A percentile compares a stretch with the other conserved stretches of the same genome.
These are phyloP conservation scores for Fusarium begoniae DNA, from an alignment of 2,329 filamentous ascomycete species.

Conservation along the genomic window DNA sequence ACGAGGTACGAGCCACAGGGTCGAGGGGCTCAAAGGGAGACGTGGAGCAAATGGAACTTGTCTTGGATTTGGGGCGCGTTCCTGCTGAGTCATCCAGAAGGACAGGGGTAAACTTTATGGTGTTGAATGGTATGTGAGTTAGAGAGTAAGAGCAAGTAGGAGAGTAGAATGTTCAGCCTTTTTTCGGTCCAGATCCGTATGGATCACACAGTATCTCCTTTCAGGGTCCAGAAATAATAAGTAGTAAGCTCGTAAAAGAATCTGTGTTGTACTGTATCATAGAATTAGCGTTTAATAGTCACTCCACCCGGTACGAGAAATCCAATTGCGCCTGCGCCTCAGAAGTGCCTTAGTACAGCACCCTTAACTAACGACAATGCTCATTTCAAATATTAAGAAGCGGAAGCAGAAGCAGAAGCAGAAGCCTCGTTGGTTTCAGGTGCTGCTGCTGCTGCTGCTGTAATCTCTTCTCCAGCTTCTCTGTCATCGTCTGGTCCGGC, in stretches of 20 bases:
- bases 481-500: constrained; percentile 40
- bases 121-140: neutral
- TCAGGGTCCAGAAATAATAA: constrained; percentile 13
- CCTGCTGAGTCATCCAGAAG: constrained; percentile 26
- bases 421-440: constrained; percentile 20
- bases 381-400: constrained; percentile 11
- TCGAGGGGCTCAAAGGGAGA: constrained; percentile 37
- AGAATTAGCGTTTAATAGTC: constrained; percentile 7
- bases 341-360: neutral
- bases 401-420: constrained; percentile 12
- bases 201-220: constrained; percentile 3
- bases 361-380: neutral
- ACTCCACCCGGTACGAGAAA: constrained; percentile 1
- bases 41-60: constrained; percentile 26
- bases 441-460: neutral
- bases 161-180: constrained; percentile 3
- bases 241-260: constrained; percentile 20
- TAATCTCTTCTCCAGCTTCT: constrained; percentile 30
- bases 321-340: neutral
- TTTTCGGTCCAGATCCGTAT: constrained; percentile 9
- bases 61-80: neutral
- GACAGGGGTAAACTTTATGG: constrained; percentile 2
- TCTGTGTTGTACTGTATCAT: constrained; percentile 4
- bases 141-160: neutral
- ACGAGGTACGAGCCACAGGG: constrained; percentile 15